Percentiles rank a stretch among this genome's conserved stretches.
These are phyloP conservation scores for Poa pratensis DNA, from an alignment of 176 grass and related monocot genomes.

Conservation along the genomic window DNA sequence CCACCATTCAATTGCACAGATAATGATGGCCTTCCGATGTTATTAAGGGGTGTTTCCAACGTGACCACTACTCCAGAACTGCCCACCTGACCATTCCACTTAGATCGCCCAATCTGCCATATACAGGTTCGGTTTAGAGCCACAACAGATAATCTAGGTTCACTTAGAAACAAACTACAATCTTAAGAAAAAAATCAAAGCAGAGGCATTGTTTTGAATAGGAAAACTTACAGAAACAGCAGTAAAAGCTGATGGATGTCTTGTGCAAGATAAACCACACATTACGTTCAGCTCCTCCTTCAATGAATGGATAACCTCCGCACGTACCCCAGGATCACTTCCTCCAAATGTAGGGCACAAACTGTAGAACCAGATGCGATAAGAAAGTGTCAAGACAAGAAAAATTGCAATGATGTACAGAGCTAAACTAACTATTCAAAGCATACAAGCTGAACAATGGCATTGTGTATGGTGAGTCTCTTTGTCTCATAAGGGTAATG, in stretches of 20 bases:
- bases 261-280: constrained; percentile 73
- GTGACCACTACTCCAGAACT: constrained; percentile 87
- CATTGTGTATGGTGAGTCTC: background rate
- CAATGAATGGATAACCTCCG: constrained; percentile 80
- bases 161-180: constrained; percentile 2
- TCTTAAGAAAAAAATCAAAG: background rate
- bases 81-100: constrained; percentile 94
- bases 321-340: constrained; percentile 76
- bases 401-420: background rate
- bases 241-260: constrained; percentile 72
- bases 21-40: constrained; percentile 72
- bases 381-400: constrained; percentile 17
- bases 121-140: constrained; percentile 14
- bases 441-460: background rate
- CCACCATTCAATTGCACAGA: constrained; percentile 93
- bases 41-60: constrained; percentile 79
- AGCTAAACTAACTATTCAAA: background rate
- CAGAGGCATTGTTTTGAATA: background rate
- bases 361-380: constrained; percentile 41
- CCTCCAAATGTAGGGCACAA: constrained; percentile 86
- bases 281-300: constrained; percentile 85
- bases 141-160: background rate
- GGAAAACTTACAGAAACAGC: constrained; percentile 78
- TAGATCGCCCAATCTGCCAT: constrained; percentile 87
- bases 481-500: background rate